phyloP scores from a whole-genome alignment of 2,329 filamentous ascomycete genomes.

The Cladobotryum protrusum region DNA sequence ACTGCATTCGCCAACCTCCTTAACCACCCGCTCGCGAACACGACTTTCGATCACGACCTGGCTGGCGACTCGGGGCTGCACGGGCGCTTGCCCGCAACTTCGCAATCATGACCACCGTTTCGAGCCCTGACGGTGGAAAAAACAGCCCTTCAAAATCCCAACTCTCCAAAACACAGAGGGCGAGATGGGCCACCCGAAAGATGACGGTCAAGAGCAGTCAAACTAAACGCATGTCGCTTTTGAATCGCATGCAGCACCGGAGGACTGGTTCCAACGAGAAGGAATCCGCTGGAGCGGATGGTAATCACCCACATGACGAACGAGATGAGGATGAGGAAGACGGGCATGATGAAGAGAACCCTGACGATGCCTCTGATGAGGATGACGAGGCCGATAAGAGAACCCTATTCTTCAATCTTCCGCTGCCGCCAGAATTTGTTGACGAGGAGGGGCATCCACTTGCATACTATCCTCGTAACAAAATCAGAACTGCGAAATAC shows the following conservation, averaged over 20 bases:
- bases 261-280: constrained; percentile 59
- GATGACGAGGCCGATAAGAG: constrained; percentile 41
- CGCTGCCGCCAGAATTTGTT: constrained; percentile 65
- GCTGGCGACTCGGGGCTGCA: constrained; percentile 32
- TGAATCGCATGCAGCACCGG: constrained; percentile 64
- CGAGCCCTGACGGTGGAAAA: constrained; percentile 13
- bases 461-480: constrained; percentile 75
- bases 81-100: constrained; percentile 34
- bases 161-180: constrained; percentile 55
- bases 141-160: constrained; percentile 13
- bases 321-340: constrained; percentile 23
- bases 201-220: constrained; percentile 67
- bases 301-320: constrained; percentile 20
- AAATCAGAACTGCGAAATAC: constrained; percentile 97
- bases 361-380: constrained; percentile 32
- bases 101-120: constrained; percentile 26
- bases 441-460: constrained; percentile 75
- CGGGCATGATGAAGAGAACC: constrained; percentile 19
- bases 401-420: constrained; percentile 78
- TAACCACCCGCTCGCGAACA: background rate
- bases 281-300: constrained; percentile 44
- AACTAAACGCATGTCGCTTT: constrained; percentile 75
- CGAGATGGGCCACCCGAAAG: constrained; percentile 95
- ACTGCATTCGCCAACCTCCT: background rate
- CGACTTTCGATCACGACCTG: constrained; percentile 19